Base-by-base conservation (phyloP, 1,139 yeast species). In the Kodamaea suecica region DNA sequence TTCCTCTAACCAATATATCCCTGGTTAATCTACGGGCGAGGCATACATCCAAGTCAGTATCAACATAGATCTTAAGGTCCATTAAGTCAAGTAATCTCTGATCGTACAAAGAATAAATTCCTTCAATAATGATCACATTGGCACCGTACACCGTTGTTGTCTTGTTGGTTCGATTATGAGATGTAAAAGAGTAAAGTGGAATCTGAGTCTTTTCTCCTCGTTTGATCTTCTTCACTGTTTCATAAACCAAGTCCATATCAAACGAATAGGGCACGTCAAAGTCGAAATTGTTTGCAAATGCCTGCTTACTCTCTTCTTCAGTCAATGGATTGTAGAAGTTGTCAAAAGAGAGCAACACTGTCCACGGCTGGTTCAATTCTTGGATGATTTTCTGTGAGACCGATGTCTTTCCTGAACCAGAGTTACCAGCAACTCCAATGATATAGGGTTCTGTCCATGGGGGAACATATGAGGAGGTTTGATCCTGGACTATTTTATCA, bases 361-460 rank as follows among this genome's bases (percentile, higher is more conserved):
- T 87, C 97, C 97, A 90, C 1, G 98, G 97, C 38, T 87, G 88
- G 61, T 87, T 75, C 47, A 90, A 73, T 42, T 80, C 79, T 39
- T 82, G 77, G 39, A 90, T 86, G 47, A 92, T 83, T 44, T 78
- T 76, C 33, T 87, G 81, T 0, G 97, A 94, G 17, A 92, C 85
- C 20, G 95, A 84, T 0, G 98, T 92, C 55, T 92, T 92, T 2
- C 98, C 98, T 0, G 95, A 84, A 1, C 97, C 98, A 15, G 95
- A 84, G 37, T 84, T 80, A 1, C 98, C 98, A 0, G 97, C 97
- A 13, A 92, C 78, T 5, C 97, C 98, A 43, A 92, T 90, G 34
- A 92, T 80, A 53, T 88, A 92, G 0, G 97, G 97, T 41, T 87
- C 88, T 2, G 87, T 81, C 97, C 97, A 92, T 16, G 97, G 97